Conservation (phyloP, 345 rosid genomes). For the Adansonia digitata region DNA sequence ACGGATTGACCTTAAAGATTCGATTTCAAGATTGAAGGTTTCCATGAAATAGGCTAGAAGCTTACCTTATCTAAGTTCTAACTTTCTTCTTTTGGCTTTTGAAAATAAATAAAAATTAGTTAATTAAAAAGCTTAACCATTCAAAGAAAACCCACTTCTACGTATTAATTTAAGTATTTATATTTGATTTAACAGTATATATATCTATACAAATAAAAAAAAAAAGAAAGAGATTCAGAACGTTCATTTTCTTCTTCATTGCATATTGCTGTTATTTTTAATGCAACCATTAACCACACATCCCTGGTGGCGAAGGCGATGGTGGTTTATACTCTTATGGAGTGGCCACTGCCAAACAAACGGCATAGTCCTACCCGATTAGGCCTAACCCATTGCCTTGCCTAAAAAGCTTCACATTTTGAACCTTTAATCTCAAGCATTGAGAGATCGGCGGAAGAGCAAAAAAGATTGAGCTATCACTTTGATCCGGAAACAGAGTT, state of each 20-base stretch:
- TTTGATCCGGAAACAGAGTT: slow-evolving; percentile 4
- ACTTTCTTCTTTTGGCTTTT: neutral
- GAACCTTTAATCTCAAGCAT: slow-evolving; percentile 49
- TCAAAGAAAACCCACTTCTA: neutral
- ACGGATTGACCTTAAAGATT: no score
- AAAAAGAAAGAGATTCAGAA: neutral
- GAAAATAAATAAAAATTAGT: neutral
- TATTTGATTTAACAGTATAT: no score
- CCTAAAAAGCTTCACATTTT: slow-evolving; percentile 38
- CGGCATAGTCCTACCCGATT: neutral
- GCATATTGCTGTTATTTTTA: neutral
- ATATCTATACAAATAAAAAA: neutral
- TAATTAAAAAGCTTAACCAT: neutral
- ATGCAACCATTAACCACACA: neutral
- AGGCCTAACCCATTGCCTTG: slow-evolving; percentile 41
- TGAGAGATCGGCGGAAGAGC: slow-evolving; percentile 33
- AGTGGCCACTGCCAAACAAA: slow-evolving; percentile 31
- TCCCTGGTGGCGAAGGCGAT: slow-evolving; percentile 56
- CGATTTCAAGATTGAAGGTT: no score
- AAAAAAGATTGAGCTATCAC: neutral
- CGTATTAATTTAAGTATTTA: no score
- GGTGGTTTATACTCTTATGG: slow-evolving; percentile 46
- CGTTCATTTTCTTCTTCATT: neutral
- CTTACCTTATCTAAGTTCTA: no score
- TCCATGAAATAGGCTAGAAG: no score